phyloP scores from a whole-genome alignment of 1,284 basidiomycete species.

The Leccinum huronense region DNA sequence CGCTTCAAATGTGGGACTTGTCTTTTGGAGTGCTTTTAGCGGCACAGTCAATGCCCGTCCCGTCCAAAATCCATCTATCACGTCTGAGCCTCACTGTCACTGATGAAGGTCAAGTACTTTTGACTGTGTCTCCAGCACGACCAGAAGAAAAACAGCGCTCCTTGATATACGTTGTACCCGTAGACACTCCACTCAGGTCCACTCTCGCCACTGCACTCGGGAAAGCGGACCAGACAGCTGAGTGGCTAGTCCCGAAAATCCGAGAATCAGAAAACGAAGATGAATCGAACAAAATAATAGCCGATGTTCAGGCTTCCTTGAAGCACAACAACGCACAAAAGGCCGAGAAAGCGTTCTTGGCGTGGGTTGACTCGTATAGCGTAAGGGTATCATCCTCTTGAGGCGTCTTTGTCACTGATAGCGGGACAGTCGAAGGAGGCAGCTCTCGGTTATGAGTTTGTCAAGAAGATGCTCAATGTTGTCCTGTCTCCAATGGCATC shows the following conservation, averaged over 20 bases:
- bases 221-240: conserved; percentile 43
- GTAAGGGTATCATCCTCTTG: conserved; percentile 17
- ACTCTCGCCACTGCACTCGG: conserved; percentile 64
- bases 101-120: conserved; percentile 49
- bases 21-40: conserved; percentile 66
- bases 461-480: conserved; percentile 52
- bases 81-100: conserved; percentile 38
- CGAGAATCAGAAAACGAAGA: conserved; percentile 28
- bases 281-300: conserved; percentile 39
- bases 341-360: conserved; percentile 51
- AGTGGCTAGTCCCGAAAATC: conserved; percentile 43
- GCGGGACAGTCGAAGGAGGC: conserved; percentile 24
- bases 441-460: conserved; percentile 49
- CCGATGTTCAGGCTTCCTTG: conserved; percentile 38
- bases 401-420: conserved; percentile 1
- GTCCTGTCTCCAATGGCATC: conserved; percentile 41
- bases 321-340: conserved; percentile 31
- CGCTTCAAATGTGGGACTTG: conserved; percentile 68
- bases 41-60: conserved; percentile 51
- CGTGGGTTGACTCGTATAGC: conserved; percentile 45
- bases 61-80: conserved; percentile 42
- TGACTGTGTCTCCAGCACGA: conserved; percentile 49
- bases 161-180: conserved; percentile 57
- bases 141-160: conserved; percentile 40
- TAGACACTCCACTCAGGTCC: conserved; percentile 49